Evolutionary conservation across 2,329 filamentous ascomycete species (phyloP).

Genomic region (Chaetomium sp.): DNA sequence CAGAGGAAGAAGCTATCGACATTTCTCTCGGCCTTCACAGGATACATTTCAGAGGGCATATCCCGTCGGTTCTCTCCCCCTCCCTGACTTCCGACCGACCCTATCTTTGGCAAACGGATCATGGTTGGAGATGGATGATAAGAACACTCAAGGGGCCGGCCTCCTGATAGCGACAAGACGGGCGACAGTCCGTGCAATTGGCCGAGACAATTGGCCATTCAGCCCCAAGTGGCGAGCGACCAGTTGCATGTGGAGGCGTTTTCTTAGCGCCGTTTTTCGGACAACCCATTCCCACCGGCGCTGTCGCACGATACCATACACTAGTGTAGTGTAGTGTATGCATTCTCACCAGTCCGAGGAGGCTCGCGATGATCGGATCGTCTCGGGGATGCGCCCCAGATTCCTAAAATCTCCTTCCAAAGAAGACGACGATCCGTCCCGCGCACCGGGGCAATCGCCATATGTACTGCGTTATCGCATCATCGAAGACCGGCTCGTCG

Average conservation of each 20-base stretch:
- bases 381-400: not conserved
- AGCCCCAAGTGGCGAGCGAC: constrained; percentile 13
- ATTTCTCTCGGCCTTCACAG: too few species aligned
- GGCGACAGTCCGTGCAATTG: constrained; percentile 15
- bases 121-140: constrained; percentile 13
- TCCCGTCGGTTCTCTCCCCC: too few species aligned
- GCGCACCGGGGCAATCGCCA: constrained; percentile 3
- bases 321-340: too few species aligned
- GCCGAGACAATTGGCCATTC: constrained; percentile 16
- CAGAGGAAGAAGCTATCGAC: too few species aligned
- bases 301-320: too few species aligned
- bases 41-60: too few species aligned
- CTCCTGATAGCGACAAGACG: constrained; percentile 15
- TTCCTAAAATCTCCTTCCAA: not conserved
- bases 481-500: constrained; percentile 9
- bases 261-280: constrained; percentile 2
- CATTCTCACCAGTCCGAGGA: not conserved
- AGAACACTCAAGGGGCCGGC: constrained; percentile 11
- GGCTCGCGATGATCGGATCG: not conserved
- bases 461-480: constrained; percentile 13
- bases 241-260: not conserved
- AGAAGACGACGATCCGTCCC: constrained; percentile 2
- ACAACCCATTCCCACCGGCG: not conserved
- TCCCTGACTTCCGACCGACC: too few species aligned
- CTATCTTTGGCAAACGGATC: not conserved